Percentiles rank a stretch among this genome's conserved stretches.
phyloP scores from a whole-genome alignment of 345 rosid genomes.

The Hibiscus tridactylites region DNA sequence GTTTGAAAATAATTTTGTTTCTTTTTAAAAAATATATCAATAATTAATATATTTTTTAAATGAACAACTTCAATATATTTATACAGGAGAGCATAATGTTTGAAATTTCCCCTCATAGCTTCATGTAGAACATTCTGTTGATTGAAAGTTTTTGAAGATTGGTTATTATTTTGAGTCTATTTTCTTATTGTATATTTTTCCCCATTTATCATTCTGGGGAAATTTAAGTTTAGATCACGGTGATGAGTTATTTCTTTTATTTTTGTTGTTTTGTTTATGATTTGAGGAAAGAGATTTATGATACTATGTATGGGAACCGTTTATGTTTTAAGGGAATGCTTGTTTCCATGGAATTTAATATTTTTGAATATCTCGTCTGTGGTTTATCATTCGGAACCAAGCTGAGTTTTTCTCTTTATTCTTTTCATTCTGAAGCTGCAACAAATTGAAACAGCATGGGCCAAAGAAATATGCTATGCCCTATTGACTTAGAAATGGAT shows the following conservation, averaged over 20 bases:
- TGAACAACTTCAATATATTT: constrained; percentile 1
- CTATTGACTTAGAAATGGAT: constrained; percentile 46
- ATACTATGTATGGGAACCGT: neutral
- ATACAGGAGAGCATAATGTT: neutral
- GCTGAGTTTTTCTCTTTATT: constrained; percentile 11
- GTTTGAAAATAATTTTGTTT: neutral
- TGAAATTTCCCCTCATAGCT: neutral
- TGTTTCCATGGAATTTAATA: neutral
- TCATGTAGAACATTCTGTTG: neutral
- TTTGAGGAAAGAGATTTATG: neutral
- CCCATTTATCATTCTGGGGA: neutral
- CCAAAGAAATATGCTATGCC: constrained; percentile 38
- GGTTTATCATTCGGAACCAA: constrained; percentile 4
- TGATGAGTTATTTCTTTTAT: neutral
- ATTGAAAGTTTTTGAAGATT: neutral
- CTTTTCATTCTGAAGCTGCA: constrained; percentile 19
- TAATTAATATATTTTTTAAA: neutral
- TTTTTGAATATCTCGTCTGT: neutral
- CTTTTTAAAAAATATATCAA: neutral
- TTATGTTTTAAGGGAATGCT: neutral
- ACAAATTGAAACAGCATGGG: constrained; percentile 37
- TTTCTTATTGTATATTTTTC: neutral
- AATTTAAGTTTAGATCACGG: neutral
- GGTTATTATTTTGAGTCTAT: neutral
- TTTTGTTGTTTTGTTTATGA: neutral